Conservation (phyloP, 352 stramenopile genomes). For the Phytopythium delawarense region DNA sequence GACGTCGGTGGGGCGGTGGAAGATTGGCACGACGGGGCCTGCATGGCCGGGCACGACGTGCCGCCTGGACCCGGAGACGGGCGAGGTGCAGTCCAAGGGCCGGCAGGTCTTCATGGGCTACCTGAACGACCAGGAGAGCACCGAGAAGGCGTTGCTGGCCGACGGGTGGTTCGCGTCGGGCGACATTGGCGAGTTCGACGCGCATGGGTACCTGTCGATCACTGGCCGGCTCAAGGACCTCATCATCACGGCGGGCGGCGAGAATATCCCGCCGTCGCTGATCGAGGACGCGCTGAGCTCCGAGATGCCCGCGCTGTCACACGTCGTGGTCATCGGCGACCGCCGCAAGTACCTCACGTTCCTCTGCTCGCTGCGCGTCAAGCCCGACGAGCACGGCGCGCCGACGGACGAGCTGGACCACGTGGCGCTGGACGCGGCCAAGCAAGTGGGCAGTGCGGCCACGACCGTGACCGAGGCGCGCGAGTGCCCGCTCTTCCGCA, state of each 20-base stretch:
- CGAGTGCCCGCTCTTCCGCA: constrained; percentile 41
- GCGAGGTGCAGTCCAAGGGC: constrained; percentile 49
- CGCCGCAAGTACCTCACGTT: constrained; percentile 84
- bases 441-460: constrained; percentile 40
- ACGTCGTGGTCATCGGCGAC: constrained; percentile 86
- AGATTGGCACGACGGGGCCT: constrained; percentile 66
- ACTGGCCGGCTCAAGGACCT: constrained; percentile 91
- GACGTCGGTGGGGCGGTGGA: constrained; percentile 58
- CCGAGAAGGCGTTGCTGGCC: constrained; percentile 36
- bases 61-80: constrained; percentile 34
- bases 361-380: constrained; percentile 65
- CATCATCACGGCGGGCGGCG: constrained; percentile 88
- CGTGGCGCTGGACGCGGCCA: constrained; percentile 39
- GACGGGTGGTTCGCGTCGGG: constrained; percentile 86
- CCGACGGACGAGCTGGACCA: constrained; percentile 59
- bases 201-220: constrained; percentile 80
- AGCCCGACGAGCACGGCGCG: constrained; percentile 41
- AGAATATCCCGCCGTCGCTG: constrained; percentile 86
- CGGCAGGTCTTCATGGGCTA: constrained; percentile 60
- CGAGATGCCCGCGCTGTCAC: constrained; percentile 61
- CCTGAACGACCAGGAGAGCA: constrained; percentile 36
- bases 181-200: constrained; percentile 73
- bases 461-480: constrained; percentile 64
- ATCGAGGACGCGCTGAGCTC: constrained; percentile 83
- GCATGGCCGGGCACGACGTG: constrained; percentile 37